Conservation (phyloP, 805 yeast genomes). For the Cyberlindnera veronae region DNA sequence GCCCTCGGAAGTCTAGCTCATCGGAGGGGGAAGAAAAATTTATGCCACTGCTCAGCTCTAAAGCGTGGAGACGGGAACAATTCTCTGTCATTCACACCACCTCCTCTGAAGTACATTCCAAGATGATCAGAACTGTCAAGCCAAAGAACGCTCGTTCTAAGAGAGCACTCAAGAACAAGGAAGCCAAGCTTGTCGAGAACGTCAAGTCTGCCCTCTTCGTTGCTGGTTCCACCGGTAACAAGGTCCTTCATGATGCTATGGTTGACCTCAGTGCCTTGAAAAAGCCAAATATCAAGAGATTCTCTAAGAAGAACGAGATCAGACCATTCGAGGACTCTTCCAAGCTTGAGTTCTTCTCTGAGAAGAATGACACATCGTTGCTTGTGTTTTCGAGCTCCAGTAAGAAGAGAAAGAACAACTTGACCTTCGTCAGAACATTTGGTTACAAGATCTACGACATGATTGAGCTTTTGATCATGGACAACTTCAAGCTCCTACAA, state of each 20-base stretch:
- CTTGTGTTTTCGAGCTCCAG: constrained; percentile 75
- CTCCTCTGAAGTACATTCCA: background rate
- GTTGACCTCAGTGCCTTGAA: constrained; percentile 86
- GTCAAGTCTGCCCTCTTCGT: constrained; percentile 86
- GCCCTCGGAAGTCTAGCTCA: constrained; percentile 8
- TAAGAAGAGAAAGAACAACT: constrained; percentile 89
- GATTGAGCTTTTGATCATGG: constrained; percentile 79
- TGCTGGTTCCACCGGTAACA: constrained; percentile 81
- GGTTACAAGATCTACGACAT: constrained; percentile 88
- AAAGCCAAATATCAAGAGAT: constrained; percentile 86
- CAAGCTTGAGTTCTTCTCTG: constrained; percentile 85
- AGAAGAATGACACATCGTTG: constrained; percentile 88
- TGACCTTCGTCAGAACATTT: constrained; percentile 87
- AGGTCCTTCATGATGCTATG: constrained; percentile 81
- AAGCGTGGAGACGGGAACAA: background rate
- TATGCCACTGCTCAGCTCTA: constrained; percentile 6
- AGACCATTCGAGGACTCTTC: constrained; percentile 90
- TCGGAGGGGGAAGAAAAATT: constrained; percentile 11
- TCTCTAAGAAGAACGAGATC: constrained; percentile 82
- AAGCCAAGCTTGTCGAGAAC: constrained; percentile 86
- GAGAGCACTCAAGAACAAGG: constrained; percentile 86
- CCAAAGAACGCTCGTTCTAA: constrained; percentile 96
- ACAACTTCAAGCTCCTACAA: constrained; percentile 63
- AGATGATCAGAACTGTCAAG: constrained; percentile 42
- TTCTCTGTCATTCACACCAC: background rate